Evolutionary conservation across 2,329 filamentous ascomycete genomes (phyloP), one percentile per base, ranked within the genome.

Genomic region (Sporothrix phasma): DNA sequence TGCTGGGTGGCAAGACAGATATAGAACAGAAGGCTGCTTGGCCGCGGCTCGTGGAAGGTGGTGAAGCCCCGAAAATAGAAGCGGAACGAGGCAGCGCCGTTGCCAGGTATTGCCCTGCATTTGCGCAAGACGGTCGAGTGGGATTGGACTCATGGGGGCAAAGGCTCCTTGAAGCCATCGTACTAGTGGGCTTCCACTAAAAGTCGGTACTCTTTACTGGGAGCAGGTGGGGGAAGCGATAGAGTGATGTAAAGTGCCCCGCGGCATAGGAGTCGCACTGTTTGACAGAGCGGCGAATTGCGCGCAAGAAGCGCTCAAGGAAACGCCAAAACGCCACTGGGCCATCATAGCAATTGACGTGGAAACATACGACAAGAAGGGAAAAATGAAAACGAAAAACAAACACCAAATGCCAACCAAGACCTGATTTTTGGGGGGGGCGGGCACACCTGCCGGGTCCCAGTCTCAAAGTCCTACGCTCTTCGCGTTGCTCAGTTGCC

Each of bases 381-480:
- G 15, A 51, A 51, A 43, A 26, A 24, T 43, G 6, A 43, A n/a
- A n/a, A n/a, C n/a, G 49, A 53, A 53, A 34, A 53, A 3, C 17
- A 22, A 13, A 29, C 49, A 13, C 37, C 29, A 15, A 51, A 62
- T 46, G 54, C 58, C 41, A 61, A 51, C 62, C 41, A 31, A 47
- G 43, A 45, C 34, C 39, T 56, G 34, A 61, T 63, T 60, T 63
- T 53, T 63, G 63, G 64, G 54, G 60, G 43, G 53, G 59, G 43
- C 45, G 34, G 53, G 56, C 64, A 61, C 64, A 62, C 64, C 63
- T 64, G 26, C 56, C 54, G 53, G 62, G 54, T 64, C n/a, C n/a
- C n/a, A n/a, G 54, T 54, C 46, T 54, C 26, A 64, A 64, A 64
- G 62, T 61, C 60, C 64, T 62, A 62, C 58, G 63, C 41, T 62